phyloP scores from a whole-genome alignment of 2,329 filamentous ascomycete species.

The Trichoderma lentiforme region DNA sequence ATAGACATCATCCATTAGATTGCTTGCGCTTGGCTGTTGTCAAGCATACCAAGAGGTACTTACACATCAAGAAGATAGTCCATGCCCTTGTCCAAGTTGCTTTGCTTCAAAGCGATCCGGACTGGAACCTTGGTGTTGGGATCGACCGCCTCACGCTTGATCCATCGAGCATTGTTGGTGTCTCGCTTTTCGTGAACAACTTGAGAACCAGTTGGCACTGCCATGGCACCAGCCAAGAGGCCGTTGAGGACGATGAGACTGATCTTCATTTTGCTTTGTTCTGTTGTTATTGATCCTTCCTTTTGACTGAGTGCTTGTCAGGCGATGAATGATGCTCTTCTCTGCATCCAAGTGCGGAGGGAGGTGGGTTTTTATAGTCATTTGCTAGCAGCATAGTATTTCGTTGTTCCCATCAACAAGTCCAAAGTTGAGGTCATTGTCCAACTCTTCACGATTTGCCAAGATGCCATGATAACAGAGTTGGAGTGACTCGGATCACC shows the following conservation, averaged over 20 bases:
- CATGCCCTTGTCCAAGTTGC: constrained; percentile 45
- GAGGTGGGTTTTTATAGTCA: background rate
- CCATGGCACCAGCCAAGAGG: constrained; percentile 22
- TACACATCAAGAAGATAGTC: constrained; percentile 41
- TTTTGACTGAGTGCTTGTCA: background rate
- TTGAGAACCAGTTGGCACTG: constrained; percentile 23
- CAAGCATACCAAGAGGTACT: background rate
- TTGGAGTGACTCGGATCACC: background rate
- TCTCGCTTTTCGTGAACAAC: constrained; percentile 35
- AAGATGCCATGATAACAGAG: background rate
- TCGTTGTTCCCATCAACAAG: background rate
- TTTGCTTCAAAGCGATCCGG: constrained; percentile 44
- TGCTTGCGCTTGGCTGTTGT: no score
- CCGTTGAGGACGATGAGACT: constrained; percentile 21
- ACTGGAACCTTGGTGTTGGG: constrained; percentile 31
- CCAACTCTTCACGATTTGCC: background rate
- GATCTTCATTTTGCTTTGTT: constrained; percentile 22
- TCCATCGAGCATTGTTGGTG: constrained; percentile 24
- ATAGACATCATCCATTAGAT: background rate
- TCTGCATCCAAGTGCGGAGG: background rate
- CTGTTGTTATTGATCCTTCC: background rate
- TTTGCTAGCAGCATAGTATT: background rate
- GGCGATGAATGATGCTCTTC: background rate
- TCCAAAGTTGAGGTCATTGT: background rate
- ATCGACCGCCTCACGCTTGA: constrained; percentile 24